Percentiles rank a stretch among this genome's conserved stretches.
Evolutionary conservation across 192 early-diverging fungal species (phyloP).

Genomic region (Phlyctochytrium planicorne): DNA sequence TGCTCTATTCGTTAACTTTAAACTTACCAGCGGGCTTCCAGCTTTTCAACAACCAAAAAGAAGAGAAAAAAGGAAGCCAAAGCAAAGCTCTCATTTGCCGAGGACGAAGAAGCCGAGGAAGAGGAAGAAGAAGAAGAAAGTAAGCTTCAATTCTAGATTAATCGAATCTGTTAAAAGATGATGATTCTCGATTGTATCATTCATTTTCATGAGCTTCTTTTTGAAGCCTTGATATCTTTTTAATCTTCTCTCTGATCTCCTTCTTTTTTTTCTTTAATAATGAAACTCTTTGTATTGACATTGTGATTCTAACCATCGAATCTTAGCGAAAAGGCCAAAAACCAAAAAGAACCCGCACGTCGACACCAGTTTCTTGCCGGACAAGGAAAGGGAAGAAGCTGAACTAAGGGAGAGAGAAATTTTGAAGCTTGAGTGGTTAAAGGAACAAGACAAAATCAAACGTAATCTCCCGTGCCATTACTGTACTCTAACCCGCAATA

Average conservation of each 20-base stretch:
- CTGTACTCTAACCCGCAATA: too few species aligned
- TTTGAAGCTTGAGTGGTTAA: conserved; percentile 79
- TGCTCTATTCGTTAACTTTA: background rate
- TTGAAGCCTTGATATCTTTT: too few species aligned
- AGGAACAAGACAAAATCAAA: conserved; percentile 80
- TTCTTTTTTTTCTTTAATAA: background rate
- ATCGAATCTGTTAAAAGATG: background rate
- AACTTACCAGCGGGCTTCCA: background rate
- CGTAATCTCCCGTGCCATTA: conserved; percentile 45
- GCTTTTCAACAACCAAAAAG: conserved; percentile 29
- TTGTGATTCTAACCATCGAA: too few species aligned
- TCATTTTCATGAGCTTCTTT: too few species aligned
- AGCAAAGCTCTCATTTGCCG: conserved; percentile 74
- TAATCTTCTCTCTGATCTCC: too few species aligned
- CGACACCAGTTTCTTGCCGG: conserved; percentile 91
- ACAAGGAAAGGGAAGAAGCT: conserved; percentile 78
- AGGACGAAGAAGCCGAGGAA: conserved; percentile 40
- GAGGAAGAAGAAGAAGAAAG: conserved; percentile 23
- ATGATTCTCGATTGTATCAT: too few species aligned
- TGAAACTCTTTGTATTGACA: background rate
- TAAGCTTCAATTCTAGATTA: conserved; percentile 8
- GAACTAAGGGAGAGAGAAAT: conserved; percentile 73
- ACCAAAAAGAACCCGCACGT: conserved; percentile 81
- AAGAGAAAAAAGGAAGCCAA: conserved; percentile 69
- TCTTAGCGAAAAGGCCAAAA: conserved; percentile 34